Evolutionary conservation across 1,284 basidiomycete species (phyloP).

Genomic region (Ceratobasidium sp.): DNA sequence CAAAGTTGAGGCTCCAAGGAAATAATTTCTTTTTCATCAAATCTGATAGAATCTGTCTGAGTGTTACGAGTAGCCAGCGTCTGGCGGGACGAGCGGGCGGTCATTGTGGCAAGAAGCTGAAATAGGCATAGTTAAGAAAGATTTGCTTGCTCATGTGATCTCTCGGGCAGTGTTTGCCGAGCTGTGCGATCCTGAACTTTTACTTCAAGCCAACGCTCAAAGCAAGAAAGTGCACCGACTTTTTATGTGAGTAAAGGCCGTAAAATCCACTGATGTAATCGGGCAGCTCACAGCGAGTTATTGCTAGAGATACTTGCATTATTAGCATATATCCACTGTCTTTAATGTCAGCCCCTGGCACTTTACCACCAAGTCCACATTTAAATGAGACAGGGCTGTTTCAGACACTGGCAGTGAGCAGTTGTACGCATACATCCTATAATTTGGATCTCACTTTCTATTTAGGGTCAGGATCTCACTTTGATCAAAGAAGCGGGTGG

Average conservation of each 20-base stretch:
- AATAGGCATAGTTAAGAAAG: not conserved
- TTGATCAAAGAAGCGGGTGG: not conserved
- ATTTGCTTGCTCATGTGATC: conserved; percentile 8
- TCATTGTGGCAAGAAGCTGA: not conserved
- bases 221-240: not conserved
- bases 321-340: not conserved
- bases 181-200: not conserved
- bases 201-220: not conserved
- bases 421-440: not conserved
- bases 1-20: not conserved
- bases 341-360: not conserved
- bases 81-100: not conserved
- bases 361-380: not conserved
- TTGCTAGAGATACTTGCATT: not conserved
- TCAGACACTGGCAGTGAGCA: not conserved
- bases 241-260: not conserved
- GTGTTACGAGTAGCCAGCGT: not conserved
- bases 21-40: not conserved
- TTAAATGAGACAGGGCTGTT: not conserved
- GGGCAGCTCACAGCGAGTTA: not conserved
- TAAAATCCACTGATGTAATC: not conserved
- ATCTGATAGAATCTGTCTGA: not conserved
- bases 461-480: conserved; percentile 2
- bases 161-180: not conserved
- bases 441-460: not conserved